These are phyloP conservation scores for Diplodia seriata DNA, from an alignment of 2,329 filamentous ascomycete species.

Conservation along the genomic window DNA sequence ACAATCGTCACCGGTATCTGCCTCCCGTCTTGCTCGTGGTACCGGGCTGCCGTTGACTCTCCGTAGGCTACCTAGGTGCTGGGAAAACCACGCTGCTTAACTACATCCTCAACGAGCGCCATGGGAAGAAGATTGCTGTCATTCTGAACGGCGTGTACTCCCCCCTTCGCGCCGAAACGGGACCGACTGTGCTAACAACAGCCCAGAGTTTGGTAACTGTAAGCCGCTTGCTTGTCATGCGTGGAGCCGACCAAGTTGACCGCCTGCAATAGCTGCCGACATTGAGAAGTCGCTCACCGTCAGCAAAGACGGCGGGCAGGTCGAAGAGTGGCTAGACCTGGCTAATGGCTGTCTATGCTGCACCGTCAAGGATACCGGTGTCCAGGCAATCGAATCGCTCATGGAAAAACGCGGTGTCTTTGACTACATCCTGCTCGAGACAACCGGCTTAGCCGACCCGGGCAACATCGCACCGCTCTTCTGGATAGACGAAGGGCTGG, in stretches of 20 bases:
- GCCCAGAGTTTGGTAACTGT: constrained; percentile 82
- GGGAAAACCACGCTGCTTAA: constrained; percentile 96
- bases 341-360: constrained; percentile 98
- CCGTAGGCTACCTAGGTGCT: constrained; percentile 86
- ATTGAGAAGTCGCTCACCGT: constrained; percentile 96
- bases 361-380: constrained; percentile 93
- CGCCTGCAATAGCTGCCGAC: constrained; percentile 71
- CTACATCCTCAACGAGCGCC: constrained; percentile 91
- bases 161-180: constrained; percentile 33
- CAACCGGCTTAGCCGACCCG: constrained; percentile 91
- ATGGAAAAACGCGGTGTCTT: constrained; percentile 95
- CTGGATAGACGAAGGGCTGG: constrained; percentile 96
- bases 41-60: constrained; percentile 1
- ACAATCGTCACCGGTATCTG: constrained; percentile 78
- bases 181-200: constrained; percentile 13
- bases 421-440: constrained; percentile 97
- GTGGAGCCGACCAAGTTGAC: not conserved
- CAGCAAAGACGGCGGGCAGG: constrained; percentile 79
- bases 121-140: constrained; percentile 97
- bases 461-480: constrained; percentile 95
- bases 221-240: constrained; percentile 47
- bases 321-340: constrained; percentile 94
- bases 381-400: constrained; percentile 91
- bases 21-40: not conserved
- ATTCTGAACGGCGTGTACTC: constrained; percentile 80